Conservation (phyloP, 208 protist genomes). For the Tritrichomonas musculus region DNA sequence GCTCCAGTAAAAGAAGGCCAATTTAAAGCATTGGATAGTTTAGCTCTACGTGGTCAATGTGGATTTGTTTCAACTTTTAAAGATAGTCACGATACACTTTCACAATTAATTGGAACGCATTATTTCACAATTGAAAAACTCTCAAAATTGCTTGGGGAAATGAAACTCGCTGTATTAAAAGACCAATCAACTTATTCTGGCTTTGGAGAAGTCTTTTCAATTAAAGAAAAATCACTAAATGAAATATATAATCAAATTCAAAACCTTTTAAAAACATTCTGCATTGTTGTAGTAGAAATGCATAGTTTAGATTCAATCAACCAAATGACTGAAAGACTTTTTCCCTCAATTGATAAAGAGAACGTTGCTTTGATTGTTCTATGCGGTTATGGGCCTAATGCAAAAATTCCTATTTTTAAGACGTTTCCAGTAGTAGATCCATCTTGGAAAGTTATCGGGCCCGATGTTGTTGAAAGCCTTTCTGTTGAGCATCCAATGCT, state of each 20-base stretch:
- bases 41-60: background rate
- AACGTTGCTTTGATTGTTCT: background rate
- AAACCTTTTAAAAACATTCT: background rate
- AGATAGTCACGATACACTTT: background rate
- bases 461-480: background rate
- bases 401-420: background rate
- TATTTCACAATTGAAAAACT: background rate
- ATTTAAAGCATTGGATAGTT: background rate
- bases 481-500: constrained; percentile 7
- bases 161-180: background rate
- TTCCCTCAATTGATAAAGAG: background rate
- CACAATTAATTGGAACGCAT: background rate
- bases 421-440: background rate
- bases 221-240: background rate
- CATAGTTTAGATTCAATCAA: background rate
- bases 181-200: background rate
- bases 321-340: background rate
- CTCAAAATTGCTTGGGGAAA: background rate
- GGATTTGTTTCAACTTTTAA: constrained; percentile 8
- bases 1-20: background rate
- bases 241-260: background rate
- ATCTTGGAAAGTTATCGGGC: constrained; percentile 25
- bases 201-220: background rate
- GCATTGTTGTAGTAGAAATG: background rate
- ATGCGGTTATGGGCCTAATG: background rate